Conservation (phyloP, 2,329 filamentous ascomycete species). For the Xylariaceae sp. region DNA sequence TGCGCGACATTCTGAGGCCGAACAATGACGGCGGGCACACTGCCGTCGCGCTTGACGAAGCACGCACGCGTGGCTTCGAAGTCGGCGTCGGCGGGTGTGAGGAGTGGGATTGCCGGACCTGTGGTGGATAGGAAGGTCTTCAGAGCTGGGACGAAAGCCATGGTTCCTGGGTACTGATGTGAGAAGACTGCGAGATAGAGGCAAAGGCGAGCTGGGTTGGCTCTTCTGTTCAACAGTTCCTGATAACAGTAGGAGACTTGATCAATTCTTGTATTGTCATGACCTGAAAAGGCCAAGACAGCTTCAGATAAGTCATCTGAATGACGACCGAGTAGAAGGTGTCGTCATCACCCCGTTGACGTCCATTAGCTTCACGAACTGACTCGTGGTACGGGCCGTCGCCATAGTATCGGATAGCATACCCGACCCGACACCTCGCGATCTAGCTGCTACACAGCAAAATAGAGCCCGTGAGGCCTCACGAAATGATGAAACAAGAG, state of each 20-base stretch:
- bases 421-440: background rate
- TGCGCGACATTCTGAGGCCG: constrained; percentile 19
- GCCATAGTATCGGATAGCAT: background rate
- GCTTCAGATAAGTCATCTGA: background rate
- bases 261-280: too few relatives aligned
- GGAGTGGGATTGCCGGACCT: background rate
- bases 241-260: too few relatives aligned
- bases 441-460: background rate
- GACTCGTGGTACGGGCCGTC: background rate
- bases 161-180: background rate
- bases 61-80: constrained; percentile 15
- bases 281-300: too few relatives aligned
- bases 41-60: constrained; percentile 6
- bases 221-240: too few relatives aligned
- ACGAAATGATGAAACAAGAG: too few relatives aligned
- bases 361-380: background rate
- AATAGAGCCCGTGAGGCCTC: background rate
- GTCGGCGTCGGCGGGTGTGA: background rate
- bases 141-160: background rate
- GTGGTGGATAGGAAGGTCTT: background rate
- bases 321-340: background rate
- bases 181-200: too few relatives aligned
- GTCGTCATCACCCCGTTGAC: background rate
- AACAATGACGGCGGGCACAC: constrained; percentile 13
- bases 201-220: background rate